A percentile compares a stretch with the other conserved stretches of the same genome.
phyloP scores from a whole-genome alignment of 176 grass and related monocot genomes.

The Bonia amplexicaulis region DNA sequence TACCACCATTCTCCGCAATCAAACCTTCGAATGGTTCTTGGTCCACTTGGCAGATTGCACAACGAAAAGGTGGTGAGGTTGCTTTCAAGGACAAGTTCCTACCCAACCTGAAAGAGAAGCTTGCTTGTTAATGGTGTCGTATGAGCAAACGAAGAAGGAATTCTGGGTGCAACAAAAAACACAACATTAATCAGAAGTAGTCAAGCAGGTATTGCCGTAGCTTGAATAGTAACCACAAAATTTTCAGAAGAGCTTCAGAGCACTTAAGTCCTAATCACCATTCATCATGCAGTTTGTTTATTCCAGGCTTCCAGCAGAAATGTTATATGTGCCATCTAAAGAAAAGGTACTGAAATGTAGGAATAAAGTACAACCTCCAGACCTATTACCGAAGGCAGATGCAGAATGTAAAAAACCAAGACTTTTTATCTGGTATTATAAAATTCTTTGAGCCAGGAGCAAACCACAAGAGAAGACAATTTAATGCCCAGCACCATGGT shows the following conservation, averaged over 20 bases:
- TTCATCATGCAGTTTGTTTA: neutral
- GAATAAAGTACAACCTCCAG: neutral
- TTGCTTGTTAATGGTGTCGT: neutral
- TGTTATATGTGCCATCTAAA: neutral
- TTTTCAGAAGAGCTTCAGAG: neutral
- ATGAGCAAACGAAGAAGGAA: neutral
- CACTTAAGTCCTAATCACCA: neutral
- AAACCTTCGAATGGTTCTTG: slow-evolving; percentile 57
- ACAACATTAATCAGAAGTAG: neutral
- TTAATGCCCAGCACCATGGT: neutral
- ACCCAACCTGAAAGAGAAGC: slow-evolving; percentile 51
- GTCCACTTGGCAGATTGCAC: slow-evolving; percentile 87
- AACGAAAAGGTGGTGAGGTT: slow-evolving; percentile 42
- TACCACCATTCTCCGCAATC: slow-evolving; percentile 42
- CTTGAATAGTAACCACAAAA: neutral
- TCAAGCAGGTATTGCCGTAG: neutral
- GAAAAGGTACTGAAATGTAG: neutral
- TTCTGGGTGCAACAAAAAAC: neutral
- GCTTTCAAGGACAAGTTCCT: slow-evolving; percentile 63
- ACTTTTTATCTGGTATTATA: neutral
- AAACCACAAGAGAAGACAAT: neutral
- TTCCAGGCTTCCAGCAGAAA: neutral
- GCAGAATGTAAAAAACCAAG: neutral
- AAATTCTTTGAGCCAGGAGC: neutral
- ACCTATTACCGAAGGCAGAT: neutral